Evolutionary conservation across 108 stramenopile species (phyloP).

Genomic region (Nitzschia sp.): DNA sequence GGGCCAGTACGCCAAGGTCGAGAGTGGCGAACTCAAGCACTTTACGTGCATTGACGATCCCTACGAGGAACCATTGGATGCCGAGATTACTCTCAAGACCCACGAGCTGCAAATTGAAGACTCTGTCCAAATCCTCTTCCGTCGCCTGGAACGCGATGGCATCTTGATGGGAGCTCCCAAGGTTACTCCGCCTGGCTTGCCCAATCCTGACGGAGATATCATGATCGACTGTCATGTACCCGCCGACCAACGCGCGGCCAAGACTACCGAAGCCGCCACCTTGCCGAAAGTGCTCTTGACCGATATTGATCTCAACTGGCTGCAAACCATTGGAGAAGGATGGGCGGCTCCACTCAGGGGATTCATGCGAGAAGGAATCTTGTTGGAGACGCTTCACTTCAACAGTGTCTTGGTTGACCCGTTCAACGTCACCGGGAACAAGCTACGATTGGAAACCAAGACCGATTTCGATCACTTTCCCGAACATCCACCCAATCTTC

Average conservation of each 20-base stretch:
- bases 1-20: conserved; percentile 85
- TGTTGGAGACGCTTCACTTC: conserved; percentile 96
- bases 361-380: conserved; percentile 97
- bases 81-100: conserved; percentile 92
- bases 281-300: conserved; percentile 94
- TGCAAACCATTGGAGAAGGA: conserved; percentile 96
- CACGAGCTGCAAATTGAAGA: conserved; percentile 93
- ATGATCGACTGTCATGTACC: conserved; percentile 92
- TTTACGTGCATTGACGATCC: conserved; percentile 99
- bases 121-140: conserved; percentile 87
- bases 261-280: conserved; percentile 75
- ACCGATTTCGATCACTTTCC: conserved; percentile 87
- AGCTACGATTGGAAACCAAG: conserved; percentile 58
- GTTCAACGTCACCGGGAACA: conserved; percentile 91
- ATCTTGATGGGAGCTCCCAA: conserved; percentile 93
- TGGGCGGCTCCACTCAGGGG: conserved; percentile 98
- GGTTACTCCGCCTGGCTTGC: conserved; percentile 84
- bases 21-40: conserved; percentile 93
- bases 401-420: conserved; percentile 96
- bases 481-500: conserved; percentile 61
- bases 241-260: conserved; percentile 41
- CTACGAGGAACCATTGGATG: conserved; percentile 91
- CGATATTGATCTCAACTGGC: conserved; percentile 98
- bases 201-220: conserved; percentile 97
- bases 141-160: conserved; percentile 85